Evolutionary conservation across 371 early-diverging fungal species (phyloP).

Genomic region (Mortierella sp.): DNA sequence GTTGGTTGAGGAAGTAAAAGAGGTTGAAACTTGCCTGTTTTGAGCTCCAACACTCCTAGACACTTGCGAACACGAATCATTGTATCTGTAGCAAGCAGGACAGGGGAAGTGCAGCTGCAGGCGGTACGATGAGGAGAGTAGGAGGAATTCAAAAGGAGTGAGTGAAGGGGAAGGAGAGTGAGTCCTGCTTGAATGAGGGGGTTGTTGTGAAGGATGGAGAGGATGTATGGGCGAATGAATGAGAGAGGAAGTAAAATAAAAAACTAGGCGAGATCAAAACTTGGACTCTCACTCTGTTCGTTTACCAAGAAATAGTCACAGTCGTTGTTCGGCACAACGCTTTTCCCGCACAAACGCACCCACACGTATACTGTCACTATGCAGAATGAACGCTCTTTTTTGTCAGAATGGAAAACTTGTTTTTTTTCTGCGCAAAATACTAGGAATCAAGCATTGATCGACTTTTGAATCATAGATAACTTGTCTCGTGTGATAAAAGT

Average conservation of each 20-base stretch:
- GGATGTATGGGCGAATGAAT: background rate
- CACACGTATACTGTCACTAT: no score
- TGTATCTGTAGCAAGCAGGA: background rate
- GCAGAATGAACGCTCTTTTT: background rate
- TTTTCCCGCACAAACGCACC: slow-evolving; percentile 17
- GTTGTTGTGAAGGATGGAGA: background rate
- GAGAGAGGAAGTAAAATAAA: background rate
- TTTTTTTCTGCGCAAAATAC: no score
- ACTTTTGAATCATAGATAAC: no score
- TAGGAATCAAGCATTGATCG: no score
- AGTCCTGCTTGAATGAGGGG: no score
- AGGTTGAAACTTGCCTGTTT: slow-evolving; percentile 46
- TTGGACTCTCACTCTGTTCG: background rate
- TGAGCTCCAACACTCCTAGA: slow-evolving; percentile 50
- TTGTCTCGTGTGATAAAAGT: background rate
- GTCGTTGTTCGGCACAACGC: slow-evolving; percentile 16
- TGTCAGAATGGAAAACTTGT: background rate
- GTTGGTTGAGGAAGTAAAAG: no score
- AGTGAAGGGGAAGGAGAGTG: background rate
- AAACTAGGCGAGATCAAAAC: background rate
- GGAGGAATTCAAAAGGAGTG: background rate
- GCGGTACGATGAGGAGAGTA: background rate
- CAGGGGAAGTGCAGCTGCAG: no score
- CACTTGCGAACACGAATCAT: slow-evolving; percentile 56
- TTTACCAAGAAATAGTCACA: slow-evolving; percentile 3